Base-by-base conservation (phyloP, 768 basidiomycete species). In the Coprinopsis cinerea region DNA sequence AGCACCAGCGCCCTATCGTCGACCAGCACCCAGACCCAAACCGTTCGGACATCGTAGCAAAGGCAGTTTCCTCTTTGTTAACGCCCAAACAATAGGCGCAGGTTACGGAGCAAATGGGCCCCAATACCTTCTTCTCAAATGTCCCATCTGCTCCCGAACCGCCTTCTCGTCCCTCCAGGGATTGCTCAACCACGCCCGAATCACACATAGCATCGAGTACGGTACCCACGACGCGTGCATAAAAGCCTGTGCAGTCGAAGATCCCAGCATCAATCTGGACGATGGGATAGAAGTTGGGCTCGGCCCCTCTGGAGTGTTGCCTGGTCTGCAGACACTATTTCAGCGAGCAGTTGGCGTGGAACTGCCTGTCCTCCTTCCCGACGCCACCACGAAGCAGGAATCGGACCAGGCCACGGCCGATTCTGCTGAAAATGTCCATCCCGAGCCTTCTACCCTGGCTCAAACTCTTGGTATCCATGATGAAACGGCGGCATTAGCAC, bases 141-240 rank as follows among this genome's bases (percentile, higher is more conserved):
- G 78, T 47, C 75, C 77, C 1, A 57, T 58, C 34, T 79, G 77
- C 50, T 57, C 59, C 17, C 70, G 74, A 40, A 73, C 68, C 1
- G 55, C 70, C 0, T 80, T 80, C 52, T 71, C 69, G 3, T 72
- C 73, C 4, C 66, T 79, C 1, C 78, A 80, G 60, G 78, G 77
- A 3, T 67, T 80, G 14, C 67, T 77, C 24, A 79, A 78, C 56
- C 78, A 80, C 51, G 76, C 73, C 25, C 73, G 78, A 11, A 68
- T 77, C 26, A 64, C 68, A 4, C 78, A 80, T 58, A 61, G 57
- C 34, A 63, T 73, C 25, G 76, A 74, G 52, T 80, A 76, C 75
- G 76, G 73, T 10, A 75, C 73, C 7, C 78, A 80, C 49, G 78
- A 80, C 35, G 76, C 76, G 43, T 80, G 77, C 51, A 73, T 79